phyloP scores from a whole-genome alignment of 495 filamentous ascomycete species.

The Podospora australis region DNA sequence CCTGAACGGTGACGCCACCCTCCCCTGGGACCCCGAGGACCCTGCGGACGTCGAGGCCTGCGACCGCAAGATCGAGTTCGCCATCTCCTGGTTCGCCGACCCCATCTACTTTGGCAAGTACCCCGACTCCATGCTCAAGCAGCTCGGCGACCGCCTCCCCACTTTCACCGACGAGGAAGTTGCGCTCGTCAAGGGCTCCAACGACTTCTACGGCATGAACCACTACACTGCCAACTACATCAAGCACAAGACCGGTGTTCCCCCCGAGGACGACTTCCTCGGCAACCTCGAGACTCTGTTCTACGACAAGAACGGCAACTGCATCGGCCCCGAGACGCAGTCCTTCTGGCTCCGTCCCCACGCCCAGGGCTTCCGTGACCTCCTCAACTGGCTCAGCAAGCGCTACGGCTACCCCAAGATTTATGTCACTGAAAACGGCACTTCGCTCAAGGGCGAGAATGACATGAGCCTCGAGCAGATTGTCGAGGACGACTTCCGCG shows the following conservation, averaged over 20 bases:
- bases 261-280: slow-evolving; percentile 58
- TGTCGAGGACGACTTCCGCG: slow-evolving; percentile 67
- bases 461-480: slow-evolving; percentile 62
- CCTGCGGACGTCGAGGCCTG: slow-evolving; percentile 53
- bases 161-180: slow-evolving; percentile 58
- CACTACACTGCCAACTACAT: slow-evolving; percentile 81
- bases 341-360: slow-evolving; percentile 68
- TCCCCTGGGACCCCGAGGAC: slow-evolving; percentile 52
- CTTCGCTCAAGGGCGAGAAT: slow-evolving; percentile 71
- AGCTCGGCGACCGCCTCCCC: slow-evolving; percentile 64
- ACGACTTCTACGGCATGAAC: slow-evolving; percentile 83
- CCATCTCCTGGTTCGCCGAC: slow-evolving; percentile 65
- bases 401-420: slow-evolving; percentile 67
- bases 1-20: slow-evolving; percentile 55
- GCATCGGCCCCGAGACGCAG: slow-evolving; percentile 69
- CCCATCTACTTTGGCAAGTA: slow-evolving; percentile 72
- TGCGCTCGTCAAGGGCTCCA: slow-evolving; percentile 63
- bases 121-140: slow-evolving; percentile 67
- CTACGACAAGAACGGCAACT: slow-evolving; percentile 59
- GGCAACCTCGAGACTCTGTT: slow-evolving; percentile 65
- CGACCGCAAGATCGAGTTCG: slow-evolving; percentile 59
- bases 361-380: slow-evolving; percentile 64
- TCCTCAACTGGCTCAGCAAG: slow-evolving; percentile 73
- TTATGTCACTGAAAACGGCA: slow-evolving; percentile 80
- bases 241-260: slow-evolving; percentile 55